phyloP scores from a whole-genome alignment of 495 filamentous ascomycete genomes.

The Talaromyces thailandensis region DNA sequence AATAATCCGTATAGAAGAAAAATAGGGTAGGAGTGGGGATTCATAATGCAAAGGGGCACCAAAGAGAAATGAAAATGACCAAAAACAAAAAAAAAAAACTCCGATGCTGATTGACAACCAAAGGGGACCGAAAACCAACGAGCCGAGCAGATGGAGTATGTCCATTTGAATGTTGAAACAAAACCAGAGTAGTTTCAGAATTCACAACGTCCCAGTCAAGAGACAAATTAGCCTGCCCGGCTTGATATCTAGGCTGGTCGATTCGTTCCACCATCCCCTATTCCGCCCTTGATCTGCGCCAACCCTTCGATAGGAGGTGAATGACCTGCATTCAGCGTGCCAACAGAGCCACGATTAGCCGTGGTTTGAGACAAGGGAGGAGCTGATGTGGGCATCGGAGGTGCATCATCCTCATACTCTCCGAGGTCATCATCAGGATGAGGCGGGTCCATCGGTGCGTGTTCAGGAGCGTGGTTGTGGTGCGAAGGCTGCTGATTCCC shows the following conservation, averaged over 20 bases:
- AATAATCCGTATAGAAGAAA: not conserved
- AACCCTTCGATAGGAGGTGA: conserved; percentile 3
- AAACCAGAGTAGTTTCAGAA: not conserved
- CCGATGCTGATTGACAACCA: not conserved
- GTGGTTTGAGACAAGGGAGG: conserved; percentile 20
- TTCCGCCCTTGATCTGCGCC: conserved; percentile 12
- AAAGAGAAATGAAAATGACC: not conserved
- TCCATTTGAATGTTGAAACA: not conserved
- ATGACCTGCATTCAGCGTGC: conserved; percentile 16
- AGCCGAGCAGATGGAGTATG: not conserved
- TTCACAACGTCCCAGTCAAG: not conserved
- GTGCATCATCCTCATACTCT: conserved; percentile 45
- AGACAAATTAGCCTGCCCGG: not conserved
- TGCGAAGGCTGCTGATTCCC: conserved; percentile 23
- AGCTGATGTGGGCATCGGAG: conserved; percentile 18
- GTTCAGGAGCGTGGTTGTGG: conserved; percentile 34
- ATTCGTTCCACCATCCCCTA: conserved; percentile 23
- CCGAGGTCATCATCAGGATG: conserved; percentile 46
- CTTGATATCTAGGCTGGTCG: conserved; percentile 25
- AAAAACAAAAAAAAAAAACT: not conserved
- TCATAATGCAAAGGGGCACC: not conserved
- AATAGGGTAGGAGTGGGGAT: conserved; percentile 1
- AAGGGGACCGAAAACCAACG: not conserved
- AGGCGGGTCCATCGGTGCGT: conserved; percentile 17
- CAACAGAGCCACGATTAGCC: conserved; percentile 25